These are phyloP conservation scores for Phylloporus scabripes DNA, from an alignment of 768 basidiomycete species.

Conservation along the genomic window DNA sequence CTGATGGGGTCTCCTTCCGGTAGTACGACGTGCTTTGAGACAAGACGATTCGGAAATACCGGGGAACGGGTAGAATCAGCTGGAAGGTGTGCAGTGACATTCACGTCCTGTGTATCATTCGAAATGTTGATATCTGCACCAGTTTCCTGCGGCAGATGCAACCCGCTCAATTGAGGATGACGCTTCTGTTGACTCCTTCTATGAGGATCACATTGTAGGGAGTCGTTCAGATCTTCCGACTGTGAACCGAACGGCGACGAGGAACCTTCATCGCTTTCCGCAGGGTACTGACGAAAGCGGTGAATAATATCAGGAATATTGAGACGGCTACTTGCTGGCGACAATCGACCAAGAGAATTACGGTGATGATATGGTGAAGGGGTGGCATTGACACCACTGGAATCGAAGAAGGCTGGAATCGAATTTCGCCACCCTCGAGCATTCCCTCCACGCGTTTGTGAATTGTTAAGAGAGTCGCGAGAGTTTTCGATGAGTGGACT, in stretches of 20 bases:
- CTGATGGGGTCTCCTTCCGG: not conserved
- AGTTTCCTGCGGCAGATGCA: constrained; percentile 15
- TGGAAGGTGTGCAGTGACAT: constrained; percentile 3
- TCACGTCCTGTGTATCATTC: constrained; percentile 4
- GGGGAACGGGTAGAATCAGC: constrained; percentile 1
- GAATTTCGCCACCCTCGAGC: constrained; percentile 24
- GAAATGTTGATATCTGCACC: constrained; percentile 7
- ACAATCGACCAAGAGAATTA: constrained; percentile 29
- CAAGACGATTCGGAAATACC: not conserved
- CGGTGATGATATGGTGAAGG: constrained; percentile 30
- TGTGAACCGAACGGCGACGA: constrained; percentile 43
- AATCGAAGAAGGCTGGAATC: constrained; percentile 25
- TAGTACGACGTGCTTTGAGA: constrained; percentile 3
- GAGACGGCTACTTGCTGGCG: constrained; percentile 41
- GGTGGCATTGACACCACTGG: constrained; percentile 33
- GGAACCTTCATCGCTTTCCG: constrained; percentile 44
- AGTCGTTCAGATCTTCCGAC: constrained; percentile 37
- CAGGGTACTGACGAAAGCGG: constrained; percentile 30
- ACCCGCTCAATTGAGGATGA: constrained; percentile 24
- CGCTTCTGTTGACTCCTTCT: constrained; percentile 12
- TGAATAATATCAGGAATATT: constrained; percentile 36
- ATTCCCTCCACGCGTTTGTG: constrained; percentile 36
- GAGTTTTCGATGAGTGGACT: constrained; percentile 49
- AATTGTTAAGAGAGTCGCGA: constrained; percentile 43
- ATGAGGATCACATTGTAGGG: constrained; percentile 15